These are phyloP conservation scores for Penicillium capsulatum DNA, from an alignment of 2,329 filamentous ascomycete genomes.

Conservation along the genomic window DNA sequence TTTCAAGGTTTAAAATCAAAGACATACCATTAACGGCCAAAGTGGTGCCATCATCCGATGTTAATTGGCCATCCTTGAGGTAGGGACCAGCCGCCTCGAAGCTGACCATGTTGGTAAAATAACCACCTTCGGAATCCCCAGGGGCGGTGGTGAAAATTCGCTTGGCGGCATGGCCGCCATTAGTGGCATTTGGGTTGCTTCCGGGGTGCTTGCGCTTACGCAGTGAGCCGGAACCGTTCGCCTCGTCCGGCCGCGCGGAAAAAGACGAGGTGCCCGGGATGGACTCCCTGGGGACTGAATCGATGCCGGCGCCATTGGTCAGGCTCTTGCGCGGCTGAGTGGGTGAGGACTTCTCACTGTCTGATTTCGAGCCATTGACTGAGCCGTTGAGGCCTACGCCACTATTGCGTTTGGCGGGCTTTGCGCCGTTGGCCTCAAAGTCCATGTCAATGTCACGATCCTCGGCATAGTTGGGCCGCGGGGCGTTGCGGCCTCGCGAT, in stretches of 20 bases:
- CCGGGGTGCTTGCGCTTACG: constrained; percentile 81
- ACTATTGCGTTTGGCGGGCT: constrained; percentile 31
- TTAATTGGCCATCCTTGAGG: constrained; percentile 71
- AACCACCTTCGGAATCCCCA: constrained; percentile 28
- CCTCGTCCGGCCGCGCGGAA: constrained; percentile 47
- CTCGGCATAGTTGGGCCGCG: constrained; percentile 92
- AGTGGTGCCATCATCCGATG: constrained; percentile 85
- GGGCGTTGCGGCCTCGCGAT: constrained; percentile 79
- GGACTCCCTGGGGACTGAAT: constrained; percentile 40
- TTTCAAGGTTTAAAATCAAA: too few relatives aligned
- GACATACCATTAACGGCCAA: constrained; percentile 78
- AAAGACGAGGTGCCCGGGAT: constrained; percentile 59
- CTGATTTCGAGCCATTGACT: constrained; percentile 33
- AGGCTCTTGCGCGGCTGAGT: constrained; percentile 40
- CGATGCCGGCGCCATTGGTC: constrained; percentile 33
- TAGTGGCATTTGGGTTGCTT: constrained; percentile 33
- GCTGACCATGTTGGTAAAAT: constrained; percentile 79
- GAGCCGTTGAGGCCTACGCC: constrained; percentile 23
- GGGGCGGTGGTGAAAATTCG: constrained; percentile 37
- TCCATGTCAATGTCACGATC: constrained; percentile 88
- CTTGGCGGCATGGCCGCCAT: constrained; percentile 30
- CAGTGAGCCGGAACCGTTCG: constrained; percentile 49
- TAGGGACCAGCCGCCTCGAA: constrained; percentile 69
- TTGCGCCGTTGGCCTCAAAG: constrained; percentile 56
- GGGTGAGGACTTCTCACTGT: constrained; percentile 38